Percentiles rank a stretch among this genome's conserved stretches.
Conservation (phyloP, 1,284 basidiomycete species). For the Fomitopsis pinicola region DNA sequence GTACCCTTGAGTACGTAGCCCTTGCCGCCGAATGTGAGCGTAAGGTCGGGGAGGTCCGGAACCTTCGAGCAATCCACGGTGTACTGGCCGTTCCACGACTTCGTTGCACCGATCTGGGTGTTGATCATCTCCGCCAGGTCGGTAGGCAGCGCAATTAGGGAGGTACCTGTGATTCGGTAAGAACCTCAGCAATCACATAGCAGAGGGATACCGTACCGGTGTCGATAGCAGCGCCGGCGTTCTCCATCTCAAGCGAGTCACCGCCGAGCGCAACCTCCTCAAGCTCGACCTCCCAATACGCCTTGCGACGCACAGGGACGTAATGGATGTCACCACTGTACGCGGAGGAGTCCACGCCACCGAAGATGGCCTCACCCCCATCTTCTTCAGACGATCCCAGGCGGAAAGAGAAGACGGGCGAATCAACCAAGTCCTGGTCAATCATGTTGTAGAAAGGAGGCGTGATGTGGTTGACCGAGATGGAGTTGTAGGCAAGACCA, state of each 20-base stretch:
- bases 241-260: slow-evolving; percentile 82
- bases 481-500: slow-evolving; percentile 94
- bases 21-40: slow-evolving; percentile 82
- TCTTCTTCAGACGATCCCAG: slow-evolving; percentile 84
- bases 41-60: slow-evolving; percentile 79
- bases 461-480: slow-evolving; percentile 90
- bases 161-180: slow-evolving; percentile 58
- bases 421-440: slow-evolving; percentile 77
- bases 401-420: slow-evolving; percentile 94
- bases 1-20: slow-evolving; percentile 76
- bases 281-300: slow-evolving; percentile 98
- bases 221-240: slow-evolving; percentile 94
- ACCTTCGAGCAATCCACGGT: slow-evolving; percentile 88
- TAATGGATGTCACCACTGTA: slow-evolving; percentile 86
- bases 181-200: not conserved
- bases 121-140: slow-evolving; percentile 99
- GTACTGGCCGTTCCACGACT: slow-evolving; percentile 94
- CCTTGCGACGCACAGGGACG: slow-evolving; percentile 91
- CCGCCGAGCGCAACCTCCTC: slow-evolving; percentile 82
- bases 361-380: slow-evolving; percentile 92
- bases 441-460: slow-evolving; percentile 98
- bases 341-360: slow-evolving; percentile 81
- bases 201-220: slow-evolving; percentile 56
- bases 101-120: slow-evolving; percentile 89
- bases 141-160: slow-evolving; percentile 86